Evolutionary conservation across 2,329 filamentous ascomycete species (phyloP), one percentile per base, ranked within the genome.

Genomic region (Aspergillus texensis): DNA sequence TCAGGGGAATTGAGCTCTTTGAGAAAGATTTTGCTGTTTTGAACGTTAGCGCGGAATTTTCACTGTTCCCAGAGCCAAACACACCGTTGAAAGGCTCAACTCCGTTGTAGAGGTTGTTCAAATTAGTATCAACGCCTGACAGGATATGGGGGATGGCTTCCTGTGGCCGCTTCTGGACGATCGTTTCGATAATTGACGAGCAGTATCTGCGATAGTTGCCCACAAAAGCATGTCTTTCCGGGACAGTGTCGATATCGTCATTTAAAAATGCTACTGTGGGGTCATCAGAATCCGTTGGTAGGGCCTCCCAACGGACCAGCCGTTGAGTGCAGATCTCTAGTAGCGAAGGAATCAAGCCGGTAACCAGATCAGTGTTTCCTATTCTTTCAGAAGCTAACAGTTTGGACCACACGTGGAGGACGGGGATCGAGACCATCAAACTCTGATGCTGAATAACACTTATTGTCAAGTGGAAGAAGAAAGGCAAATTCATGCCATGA

Each of bases 151-250:
- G 87, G 67, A 98, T 89, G 0, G 94, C 94, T 65, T 97, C 94
- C 57, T 91, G 87, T 3, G 94, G 88, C 70, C 92, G 91, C 69
- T 91, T 86, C 68, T 91, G 86, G 26, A 96, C 93, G 66, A 98
- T 92, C 19, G 86, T 86, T 78, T 98, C 94, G 61, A 99, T 93
- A 30, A 97, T 87, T 64, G 92, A 90, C 3, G 89, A 89, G 75
- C 93, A 95, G 73, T 97, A 98, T 63, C 95, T 87, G 45, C 95
- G 86, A 77, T 99, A 99, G 74, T 99, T 98, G 4, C 94, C 93
- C 12, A 98, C 85, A 75, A 99, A 99, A 1, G 93, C 93, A 78
- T 99, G 95, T 28, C 93, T 87, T 75, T 99, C 95, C 0, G 95
- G 95, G 24, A 94, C 83, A 0, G 94, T 98, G 73, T 99, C 95